Conservation (phyloP, 176 grass and related monocot species). For the bread wheat (Triticum aestivum) region DNA sequence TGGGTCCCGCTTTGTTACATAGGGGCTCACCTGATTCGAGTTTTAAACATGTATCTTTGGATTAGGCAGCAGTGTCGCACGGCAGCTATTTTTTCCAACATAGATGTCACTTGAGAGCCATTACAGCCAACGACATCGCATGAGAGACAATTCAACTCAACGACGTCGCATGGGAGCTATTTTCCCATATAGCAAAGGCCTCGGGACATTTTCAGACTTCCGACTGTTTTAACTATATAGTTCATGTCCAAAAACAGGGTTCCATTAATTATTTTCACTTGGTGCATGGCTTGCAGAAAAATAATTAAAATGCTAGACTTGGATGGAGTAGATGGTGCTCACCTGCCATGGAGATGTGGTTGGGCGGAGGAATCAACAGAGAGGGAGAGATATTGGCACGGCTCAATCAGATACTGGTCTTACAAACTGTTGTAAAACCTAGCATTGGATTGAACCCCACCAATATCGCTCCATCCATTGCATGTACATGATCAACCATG, state of each 20-base stretch:
- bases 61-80: too few relatives aligned
- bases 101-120: too few relatives aligned
- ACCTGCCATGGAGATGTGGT: not conserved
- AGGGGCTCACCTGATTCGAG: too few relatives aligned
- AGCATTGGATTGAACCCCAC: constrained; percentile 97
- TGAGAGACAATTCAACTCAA: too few relatives aligned
- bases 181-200: too few relatives aligned
- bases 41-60: too few relatives aligned
- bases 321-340: not conserved
- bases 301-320: not conserved
- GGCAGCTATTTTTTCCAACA: too few relatives aligned
- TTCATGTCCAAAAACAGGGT: not conserved
- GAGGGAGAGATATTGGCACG: constrained; percentile 98
- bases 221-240: too few relatives aligned
- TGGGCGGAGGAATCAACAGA: not conserved
- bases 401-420: constrained; percentile 89
- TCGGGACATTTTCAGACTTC: too few relatives aligned
- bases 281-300: not conserved
- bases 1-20: too few relatives aligned
- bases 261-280: not conserved
- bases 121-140: too few relatives aligned
- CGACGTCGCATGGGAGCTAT: too few relatives aligned
- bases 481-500: not conserved
- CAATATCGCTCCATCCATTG: constrained; percentile 85
- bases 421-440: constrained; percentile 32